Base-by-base conservation (phyloP, 2,329 filamentous ascomycete species). In the Diplodia sapinea region DNA sequence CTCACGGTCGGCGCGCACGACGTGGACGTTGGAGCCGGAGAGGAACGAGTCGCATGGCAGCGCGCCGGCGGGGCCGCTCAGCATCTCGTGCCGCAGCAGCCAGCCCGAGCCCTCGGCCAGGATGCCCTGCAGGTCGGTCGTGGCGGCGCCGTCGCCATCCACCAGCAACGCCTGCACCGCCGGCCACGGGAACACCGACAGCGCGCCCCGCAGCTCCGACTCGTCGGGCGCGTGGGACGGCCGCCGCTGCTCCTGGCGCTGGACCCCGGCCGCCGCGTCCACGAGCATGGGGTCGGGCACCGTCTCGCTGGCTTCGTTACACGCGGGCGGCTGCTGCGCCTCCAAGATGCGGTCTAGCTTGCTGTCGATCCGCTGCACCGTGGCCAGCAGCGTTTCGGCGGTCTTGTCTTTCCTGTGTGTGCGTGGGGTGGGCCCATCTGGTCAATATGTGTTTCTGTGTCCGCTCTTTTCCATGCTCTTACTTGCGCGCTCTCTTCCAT, bases 21-120 rank as follows among this genome's bases (percentile, higher is more conserved):
- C 47, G 62, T 26, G 56, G 69, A 61, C 59, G 62, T 12, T 49
- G 9, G 70, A 40, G 49, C 72, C 73, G 56, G 69, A n/a, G 1
- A 36, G 11, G 20, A 33, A 12, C 1, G 2, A 6, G 17, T 77
- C 74, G 38, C 70, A 72, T 0, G 75, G 71, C 20, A 80, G 69
- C 5, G 71, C 52, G 2, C 69, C 66, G n/a, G 73, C 66, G 17
- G 73, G 70, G 64, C 78, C 74, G 55, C 74, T 76, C 7, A 69
- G 65, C 68, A 79, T 69, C 51, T 79, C 77, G 33, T 75, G 74
- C 29, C 72, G 72, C 59, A 79, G 74, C 63, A 80, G 75, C 78
- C 77, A 80, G n/a, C 74, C 73, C 3, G 77, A 79, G 15, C 78
- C 77, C 63, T 79, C 76, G 69, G 78, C 74, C 15, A 78, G 69